Conservation (phyloP, 495 filamentous ascomycete genomes). For the Chlorociboria aeruginascens region DNA sequence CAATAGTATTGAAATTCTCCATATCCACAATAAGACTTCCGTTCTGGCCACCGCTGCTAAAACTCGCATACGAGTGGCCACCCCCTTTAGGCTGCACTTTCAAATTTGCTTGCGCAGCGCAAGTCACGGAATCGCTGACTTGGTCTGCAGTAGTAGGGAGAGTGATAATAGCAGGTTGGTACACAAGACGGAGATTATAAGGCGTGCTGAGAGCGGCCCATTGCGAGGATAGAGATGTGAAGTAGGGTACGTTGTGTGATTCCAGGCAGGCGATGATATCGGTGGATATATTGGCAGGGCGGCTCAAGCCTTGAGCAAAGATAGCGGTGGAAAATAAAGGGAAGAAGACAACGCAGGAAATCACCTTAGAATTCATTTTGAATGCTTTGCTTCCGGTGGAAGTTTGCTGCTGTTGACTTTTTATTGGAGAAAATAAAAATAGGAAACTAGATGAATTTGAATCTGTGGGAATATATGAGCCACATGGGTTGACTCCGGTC, state of each 20-base stretch:
- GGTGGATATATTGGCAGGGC: too few relatives aligned
- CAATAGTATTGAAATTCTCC: slow-evolving; percentile 33
- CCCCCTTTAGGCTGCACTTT: slow-evolving; percentile 61
- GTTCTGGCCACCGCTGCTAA: slow-evolving; percentile 36
- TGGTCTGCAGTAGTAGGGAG: slow-evolving; percentile 45
- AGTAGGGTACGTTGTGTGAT: slow-evolving; percentile 4
- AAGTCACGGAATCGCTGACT: slow-evolving; percentile 46
- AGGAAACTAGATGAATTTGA: too few relatives aligned
- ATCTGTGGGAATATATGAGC: too few relatives aligned
- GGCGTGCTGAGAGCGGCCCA: slow-evolving; percentile 25
- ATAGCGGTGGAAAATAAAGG: too few relatives aligned
- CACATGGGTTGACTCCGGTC: too few relatives aligned
- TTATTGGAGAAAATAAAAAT: too few relatives aligned
- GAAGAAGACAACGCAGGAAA: too few relatives aligned
- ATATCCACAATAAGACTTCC: slow-evolving; percentile 48
- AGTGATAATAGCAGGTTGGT: slow-evolving; percentile 49
- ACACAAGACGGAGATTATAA: slow-evolving; percentile 53
- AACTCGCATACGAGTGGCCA: slow-evolving; percentile 61
- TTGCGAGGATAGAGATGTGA: slow-evolving; percentile 7
- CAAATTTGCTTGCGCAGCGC: slow-evolving; percentile 37
- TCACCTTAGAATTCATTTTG: too few relatives aligned
- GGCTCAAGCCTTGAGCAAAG: too few relatives aligned
- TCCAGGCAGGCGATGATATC: slow-evolving; percentile 5
- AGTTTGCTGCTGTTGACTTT: too few relatives aligned
- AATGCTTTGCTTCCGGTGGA: too few relatives aligned